These are phyloP conservation scores for Xylaria flabelliformis DNA, from an alignment of 495 filamentous ascomycete genomes.

Conservation along the genomic window DNA sequence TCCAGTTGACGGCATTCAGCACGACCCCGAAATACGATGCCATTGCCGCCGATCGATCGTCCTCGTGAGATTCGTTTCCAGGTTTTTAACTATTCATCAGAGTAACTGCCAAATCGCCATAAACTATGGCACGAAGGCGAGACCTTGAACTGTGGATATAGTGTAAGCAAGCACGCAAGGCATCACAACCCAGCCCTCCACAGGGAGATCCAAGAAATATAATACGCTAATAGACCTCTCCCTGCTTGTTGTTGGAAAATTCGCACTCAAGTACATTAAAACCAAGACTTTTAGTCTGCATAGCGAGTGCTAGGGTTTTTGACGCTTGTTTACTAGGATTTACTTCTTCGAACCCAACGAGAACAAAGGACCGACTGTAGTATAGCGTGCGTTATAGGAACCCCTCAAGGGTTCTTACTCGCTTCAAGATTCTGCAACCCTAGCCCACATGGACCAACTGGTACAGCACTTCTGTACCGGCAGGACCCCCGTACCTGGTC, in stretches of 20 bases:
- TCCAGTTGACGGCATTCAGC: slow-evolving; percentile 50
- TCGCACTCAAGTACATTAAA: background rate
- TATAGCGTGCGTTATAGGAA: slow-evolving; percentile 9
- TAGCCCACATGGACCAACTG: background rate
- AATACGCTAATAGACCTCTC: background rate
- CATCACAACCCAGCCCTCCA: slow-evolving; percentile 16
- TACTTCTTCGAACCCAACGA: slow-evolving; percentile 11
- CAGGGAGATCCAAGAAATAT: slow-evolving; percentile 18
- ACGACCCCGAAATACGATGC: slow-evolving; percentile 28
- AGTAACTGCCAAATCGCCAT: background rate
- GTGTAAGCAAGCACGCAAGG: slow-evolving; percentile 5
- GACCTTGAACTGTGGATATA: slow-evolving; percentile 13
- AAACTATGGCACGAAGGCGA: slow-evolving; percentile 9
- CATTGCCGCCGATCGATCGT: slow-evolving; percentile 16
- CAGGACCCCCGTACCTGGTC: background rate
- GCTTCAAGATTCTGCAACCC: slow-evolving; percentile 3
- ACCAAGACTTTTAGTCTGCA: slow-evolving; percentile 15
- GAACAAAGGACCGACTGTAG: slow-evolving; percentile 2
- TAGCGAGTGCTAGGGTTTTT: background rate
- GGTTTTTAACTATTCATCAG: slow-evolving; percentile 1
- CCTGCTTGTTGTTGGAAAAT: background rate
- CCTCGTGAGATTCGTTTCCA: slow-evolving; percentile 8
- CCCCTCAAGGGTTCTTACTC: slow-evolving; percentile 1
- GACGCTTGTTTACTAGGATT: slow-evolving; percentile 7
- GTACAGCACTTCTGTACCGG: background rate